Percentiles rank a stretch among this genome's conserved stretches.
phyloP scores from a whole-genome alignment of 2,329 filamentous ascomycete species.

The Myrmaecium sp. region DNA sequence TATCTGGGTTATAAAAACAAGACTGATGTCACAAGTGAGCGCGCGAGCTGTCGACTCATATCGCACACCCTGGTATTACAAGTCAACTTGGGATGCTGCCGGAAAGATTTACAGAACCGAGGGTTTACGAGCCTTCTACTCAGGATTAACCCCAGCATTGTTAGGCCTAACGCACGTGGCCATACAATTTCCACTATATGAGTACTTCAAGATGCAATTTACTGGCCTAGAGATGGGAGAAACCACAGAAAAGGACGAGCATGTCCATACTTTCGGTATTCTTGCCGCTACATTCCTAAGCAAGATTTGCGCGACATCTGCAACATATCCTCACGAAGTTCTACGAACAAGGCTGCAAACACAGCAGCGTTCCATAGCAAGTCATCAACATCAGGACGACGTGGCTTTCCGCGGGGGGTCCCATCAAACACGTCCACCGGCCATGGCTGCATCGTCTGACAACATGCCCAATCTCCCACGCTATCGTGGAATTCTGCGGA shows the following conservation, averaged over 20 bases:
- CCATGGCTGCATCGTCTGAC: constrained; percentile 35
- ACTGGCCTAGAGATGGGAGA: constrained; percentile 80
- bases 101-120: constrained; percentile 91
- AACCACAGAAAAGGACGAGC: constrained; percentile 36
- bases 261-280: constrained; percentile 67
- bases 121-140: constrained; percentile 83
- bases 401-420: constrained; percentile 28
- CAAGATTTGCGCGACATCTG: constrained; percentile 85
- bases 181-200: constrained; percentile 92
- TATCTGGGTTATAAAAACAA: constrained; percentile 98
- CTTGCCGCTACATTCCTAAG: constrained; percentile 79
- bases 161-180: constrained; percentile 88
- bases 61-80: constrained; percentile 77
- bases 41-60: constrained; percentile 35
- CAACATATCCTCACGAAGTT: constrained; percentile 95
- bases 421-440: constrained; percentile 28
- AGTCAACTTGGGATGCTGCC: constrained; percentile 74
- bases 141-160: constrained; percentile 78
- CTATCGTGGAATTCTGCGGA: constrained; percentile 67
- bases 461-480: constrained; percentile 36
- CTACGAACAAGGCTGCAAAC: constrained; percentile 87
- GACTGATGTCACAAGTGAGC: constrained; percentile 85
- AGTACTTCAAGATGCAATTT: constrained; percentile 79
- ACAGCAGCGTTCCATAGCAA: constrained; percentile 51
- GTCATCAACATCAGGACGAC: constrained; percentile 29